Conservation (phyloP, 768 basidiomycete genomes). For the Leccinum obscurum region DNA sequence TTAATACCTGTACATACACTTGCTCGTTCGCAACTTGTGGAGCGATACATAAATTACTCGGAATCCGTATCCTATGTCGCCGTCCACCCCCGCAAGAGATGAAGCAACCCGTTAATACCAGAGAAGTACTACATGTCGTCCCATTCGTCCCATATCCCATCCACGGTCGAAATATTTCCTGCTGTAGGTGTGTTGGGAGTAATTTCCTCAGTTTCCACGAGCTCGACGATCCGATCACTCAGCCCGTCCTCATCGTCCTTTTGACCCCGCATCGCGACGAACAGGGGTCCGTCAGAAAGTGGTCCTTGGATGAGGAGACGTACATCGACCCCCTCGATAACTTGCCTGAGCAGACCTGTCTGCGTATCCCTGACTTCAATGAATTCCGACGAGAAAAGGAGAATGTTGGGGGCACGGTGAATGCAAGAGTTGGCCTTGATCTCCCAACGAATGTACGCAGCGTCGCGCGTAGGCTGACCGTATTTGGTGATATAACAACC, state of each 20-base stretch:
- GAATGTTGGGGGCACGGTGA: constrained; percentile 58
- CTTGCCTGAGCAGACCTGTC: constrained; percentile 74
- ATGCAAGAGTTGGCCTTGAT: constrained; percentile 62
- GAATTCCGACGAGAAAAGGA: constrained; percentile 74
- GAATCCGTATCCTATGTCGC: constrained; percentile 2
- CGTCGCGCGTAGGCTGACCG: constrained; percentile 62
- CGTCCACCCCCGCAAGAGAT: background rate
- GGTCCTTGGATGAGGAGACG: constrained; percentile 54
- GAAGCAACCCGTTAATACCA: background rate
- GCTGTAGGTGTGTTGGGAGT: constrained; percentile 34
- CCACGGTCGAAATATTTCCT: constrained; percentile 15
- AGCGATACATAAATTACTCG: constrained; percentile 19
- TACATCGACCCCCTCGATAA: constrained; percentile 73
- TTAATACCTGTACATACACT: constrained; percentile 15
- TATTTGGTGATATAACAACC: constrained; percentile 77
- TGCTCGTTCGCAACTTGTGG: background rate
- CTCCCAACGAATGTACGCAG: constrained; percentile 78
- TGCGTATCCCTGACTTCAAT: constrained; percentile 69
- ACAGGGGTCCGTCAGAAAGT: constrained; percentile 41
- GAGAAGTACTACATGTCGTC: constrained; percentile 47
- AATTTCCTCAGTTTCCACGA: constrained; percentile 68
- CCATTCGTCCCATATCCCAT: constrained; percentile 69
- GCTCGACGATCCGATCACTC: constrained; percentile 65
- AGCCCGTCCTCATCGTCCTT: constrained; percentile 56
- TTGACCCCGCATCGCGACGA: constrained; percentile 64